Percentiles rank a stretch among this genome's conserved stretches.
Evolutionary conservation across 352 stramenopile species (phyloP).

Genomic region (Phytophthora meadii): DNA sequence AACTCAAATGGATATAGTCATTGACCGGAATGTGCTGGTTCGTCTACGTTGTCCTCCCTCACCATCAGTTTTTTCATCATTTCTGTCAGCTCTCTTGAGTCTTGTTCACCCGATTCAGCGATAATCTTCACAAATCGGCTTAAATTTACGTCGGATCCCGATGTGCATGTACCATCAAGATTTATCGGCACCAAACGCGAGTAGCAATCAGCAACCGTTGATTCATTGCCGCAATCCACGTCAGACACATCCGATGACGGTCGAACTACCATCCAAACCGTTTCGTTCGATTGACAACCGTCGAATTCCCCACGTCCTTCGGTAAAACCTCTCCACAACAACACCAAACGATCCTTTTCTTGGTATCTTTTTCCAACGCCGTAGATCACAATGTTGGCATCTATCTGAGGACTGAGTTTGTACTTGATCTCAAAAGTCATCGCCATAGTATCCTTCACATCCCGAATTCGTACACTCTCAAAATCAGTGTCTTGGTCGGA

Average conservation of each 20-base stretch:
- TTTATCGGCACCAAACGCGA: neutral
- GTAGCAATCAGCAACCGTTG: neutral
- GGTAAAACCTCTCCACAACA: neutral
- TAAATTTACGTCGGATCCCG: neutral
- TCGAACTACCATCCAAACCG: neutral
- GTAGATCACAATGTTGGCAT: constrained; percentile 11
- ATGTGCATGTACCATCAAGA: neutral
- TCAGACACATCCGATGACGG: neutral
- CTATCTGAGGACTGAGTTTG: neutral
- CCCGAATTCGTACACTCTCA: neutral
- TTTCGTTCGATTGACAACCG: constrained; percentile 1
- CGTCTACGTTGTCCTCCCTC: too few relatives aligned
- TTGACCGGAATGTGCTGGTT: too few relatives aligned
- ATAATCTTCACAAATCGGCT: constrained; percentile 1
- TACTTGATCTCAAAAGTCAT: constrained; percentile 37
- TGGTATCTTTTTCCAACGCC: neutral
- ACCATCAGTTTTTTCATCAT: constrained; percentile 3
- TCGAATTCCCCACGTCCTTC: constrained; percentile 1
- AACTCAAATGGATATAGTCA: too few relatives aligned
- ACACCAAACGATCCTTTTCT: neutral
- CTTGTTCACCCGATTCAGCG: neutral
- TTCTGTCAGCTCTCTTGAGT: neutral
- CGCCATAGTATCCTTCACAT: constrained; percentile 28
- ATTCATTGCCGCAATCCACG: neutral
- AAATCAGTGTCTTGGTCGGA: constrained; percentile 1